Evolutionary conservation across 75 land plant species (phyloP), one percentile per base, ranked within the genome.

Genomic region (Sequoia sempervirens): DNA sequence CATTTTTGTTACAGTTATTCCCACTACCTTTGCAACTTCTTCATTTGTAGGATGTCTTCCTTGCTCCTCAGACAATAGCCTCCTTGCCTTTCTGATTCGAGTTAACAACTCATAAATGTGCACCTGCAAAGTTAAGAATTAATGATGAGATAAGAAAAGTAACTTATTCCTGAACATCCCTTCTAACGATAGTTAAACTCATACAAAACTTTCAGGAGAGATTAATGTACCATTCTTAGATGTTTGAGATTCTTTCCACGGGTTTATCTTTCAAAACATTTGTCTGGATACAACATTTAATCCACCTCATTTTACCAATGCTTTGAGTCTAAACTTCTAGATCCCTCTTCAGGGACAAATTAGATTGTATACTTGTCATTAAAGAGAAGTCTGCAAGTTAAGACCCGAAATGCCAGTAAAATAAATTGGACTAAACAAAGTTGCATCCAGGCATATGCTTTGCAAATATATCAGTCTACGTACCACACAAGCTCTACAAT

Each of bases 91-190:
- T 87, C 84, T 91, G 53, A 96, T 91, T 80, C 92, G 91, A 75
- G 92, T 90, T 28, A 92, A 86, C 66, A 93, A 91, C 72, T 96
- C 96, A 78, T 91, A 91, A 88, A 94, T 86, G 91, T 97, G 98
- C 83, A 91, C 87, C 99, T 97, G 91, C 74, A 20, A 34, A 26
- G 75, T 38, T 36, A 18, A 69, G 56, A 52, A 13, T 26, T 30
- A 81, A 20, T 26, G 53, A 78, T 78, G 80, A 78, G 50, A n/a
- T 43, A 40, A 47, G 46, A 3, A 23, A 76, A 17, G 41, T 38
- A 78, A 78, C 45, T 45, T 78, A 45, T 8, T 26, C 47, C 46
- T 45, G 45, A 26, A 43, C 11, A 78, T 78, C 15, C 11, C 46
- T 14, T 78, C 12, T n/a, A 43, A 78, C n/a, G 80, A 43, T 11